Base-by-base conservation (phyloP, 805 yeast species). In the Candida palmyrensis region DNA sequence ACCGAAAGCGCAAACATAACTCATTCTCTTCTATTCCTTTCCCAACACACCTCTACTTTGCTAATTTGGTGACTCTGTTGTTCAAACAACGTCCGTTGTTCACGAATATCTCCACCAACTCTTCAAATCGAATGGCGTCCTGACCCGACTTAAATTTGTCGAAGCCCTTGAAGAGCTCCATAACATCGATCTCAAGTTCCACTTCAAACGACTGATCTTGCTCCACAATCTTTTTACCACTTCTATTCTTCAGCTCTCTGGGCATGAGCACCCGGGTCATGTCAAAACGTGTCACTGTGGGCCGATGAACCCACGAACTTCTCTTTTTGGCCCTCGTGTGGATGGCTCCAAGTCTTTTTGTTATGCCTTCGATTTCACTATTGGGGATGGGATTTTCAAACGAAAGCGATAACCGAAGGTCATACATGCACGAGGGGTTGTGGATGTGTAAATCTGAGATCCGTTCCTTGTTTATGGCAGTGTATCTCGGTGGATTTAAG, bases 361-460 rank as follows among this genome's bases (percentile, higher is more conserved):
- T 42, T 12, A 58, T 48, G 49, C 65, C 70, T 59, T 70, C 73
- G 52, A 80, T 45, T 62, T 79, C 56, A 51, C 75, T 57, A 59
- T 71, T 77, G 21, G 73, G 70, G 16, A 75, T 73, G 1, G 96
- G 96, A 38, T 79, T 53, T 74, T 88, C 97, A 18, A 83, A 57
- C 24, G 86, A 76, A 42, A 89, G 59, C 5, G 94, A 79, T 23
- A 88, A 62, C 45, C 95, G 71, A 44, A 81, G 66, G 57, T 88
- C 97, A 51, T 79, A 80, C 56, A 78, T 68, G 20, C 83, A 75
- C 42, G 83, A 80, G 3, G 96, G 96, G 35, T 82, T 72, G 48
- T 75, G 79, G 14, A 88, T 66, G 47, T 75, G 71, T 36, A 89
- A 55, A 50, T 82, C 87, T 2, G 86, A 74, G n/a, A 87, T 60